These are phyloP conservation scores for Cryphonectria naterciae DNA, from an alignment of 2,329 filamentous ascomycete genomes.

Conservation along the genomic window DNA sequence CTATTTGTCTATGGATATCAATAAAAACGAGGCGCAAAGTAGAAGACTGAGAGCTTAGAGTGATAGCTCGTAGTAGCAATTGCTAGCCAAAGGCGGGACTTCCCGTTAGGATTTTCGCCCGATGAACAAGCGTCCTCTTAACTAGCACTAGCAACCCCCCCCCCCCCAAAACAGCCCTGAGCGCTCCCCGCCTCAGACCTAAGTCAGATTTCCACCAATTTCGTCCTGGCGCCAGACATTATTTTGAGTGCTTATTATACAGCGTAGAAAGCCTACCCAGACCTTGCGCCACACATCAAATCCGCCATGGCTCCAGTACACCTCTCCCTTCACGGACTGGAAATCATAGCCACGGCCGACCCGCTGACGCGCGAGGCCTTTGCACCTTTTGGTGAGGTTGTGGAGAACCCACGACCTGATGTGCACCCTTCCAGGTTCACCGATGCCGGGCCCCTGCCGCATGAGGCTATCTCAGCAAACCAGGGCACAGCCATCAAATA, in stretches of 20 bases:
- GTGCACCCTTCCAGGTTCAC: conserved; percentile 52
- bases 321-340: conserved; percentile 49
- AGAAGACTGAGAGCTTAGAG: neutral
- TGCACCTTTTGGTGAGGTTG: conserved; percentile 79
- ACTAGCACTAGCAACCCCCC: neutral
- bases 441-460: conserved; percentile 39
- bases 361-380: conserved; percentile 74
- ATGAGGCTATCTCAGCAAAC: conserved; percentile 68
- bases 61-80: neutral
- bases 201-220: neutral
- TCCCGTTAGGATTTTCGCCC: neutral
- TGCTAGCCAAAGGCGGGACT: neutral
- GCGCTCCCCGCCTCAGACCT: neutral
- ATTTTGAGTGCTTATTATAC: neutral
- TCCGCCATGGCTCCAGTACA: conserved; percentile 28
- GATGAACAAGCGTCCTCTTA: neutral
- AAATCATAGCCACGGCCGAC: conserved; percentile 59
- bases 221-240: neutral
- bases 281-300: conserved; percentile 11
- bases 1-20: neutral
- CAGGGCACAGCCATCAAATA: conserved; percentile 91
- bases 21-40: neutral
- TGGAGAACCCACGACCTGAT: conserved; percentile 70
- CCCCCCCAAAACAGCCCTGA: neutral
- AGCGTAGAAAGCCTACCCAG: neutral